phyloP scores from a whole-genome alignment of 1,139 yeast species.

The Geotrichum carabidarum region DNA sequence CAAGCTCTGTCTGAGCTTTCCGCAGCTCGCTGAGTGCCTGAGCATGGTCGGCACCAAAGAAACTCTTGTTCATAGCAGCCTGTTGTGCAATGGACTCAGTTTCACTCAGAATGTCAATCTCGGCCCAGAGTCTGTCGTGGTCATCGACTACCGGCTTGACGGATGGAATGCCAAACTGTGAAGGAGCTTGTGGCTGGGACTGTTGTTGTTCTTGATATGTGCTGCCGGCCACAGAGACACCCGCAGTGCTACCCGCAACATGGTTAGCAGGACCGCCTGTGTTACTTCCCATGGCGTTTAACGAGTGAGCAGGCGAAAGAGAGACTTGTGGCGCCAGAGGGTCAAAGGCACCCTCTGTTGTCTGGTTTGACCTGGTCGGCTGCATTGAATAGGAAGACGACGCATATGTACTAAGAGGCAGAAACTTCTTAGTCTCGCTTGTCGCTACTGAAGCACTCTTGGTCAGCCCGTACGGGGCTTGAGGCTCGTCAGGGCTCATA shows the following conservation, averaged over 20 bases:
- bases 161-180: slow-evolving; percentile 28
- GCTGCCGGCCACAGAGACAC: not conserved
- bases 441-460: too few relatives aligned
- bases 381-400: too few relatives aligned
- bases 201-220: not conserved
- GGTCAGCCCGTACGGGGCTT: too few relatives aligned
- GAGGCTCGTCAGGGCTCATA: too few relatives aligned
- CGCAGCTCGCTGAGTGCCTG: slow-evolving; percentile 54
- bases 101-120: slow-evolving; percentile 79
- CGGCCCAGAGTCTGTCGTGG: slow-evolving; percentile 81
- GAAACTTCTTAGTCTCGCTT: too few relatives aligned
- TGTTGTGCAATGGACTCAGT: slow-evolving; percentile 62
- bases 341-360: too few relatives aligned
- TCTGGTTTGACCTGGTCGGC: too few relatives aligned
- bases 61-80: slow-evolving; percentile 49
- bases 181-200: not conserved
- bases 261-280: not conserved
- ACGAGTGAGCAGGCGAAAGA: too few relatives aligned
- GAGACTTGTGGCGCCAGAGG: too few relatives aligned
- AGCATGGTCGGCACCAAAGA: slow-evolving; percentile 59
- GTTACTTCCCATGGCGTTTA: not conserved
- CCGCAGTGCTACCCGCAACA: not conserved
- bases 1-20: slow-evolving; percentile 54
- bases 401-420: too few relatives aligned
- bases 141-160: slow-evolving; percentile 35